These are phyloP conservation scores for Aspergillaceae sp. DNA, from an alignment of 2,329 filamentous ascomycete genomes.

Conservation along the genomic window DNA sequence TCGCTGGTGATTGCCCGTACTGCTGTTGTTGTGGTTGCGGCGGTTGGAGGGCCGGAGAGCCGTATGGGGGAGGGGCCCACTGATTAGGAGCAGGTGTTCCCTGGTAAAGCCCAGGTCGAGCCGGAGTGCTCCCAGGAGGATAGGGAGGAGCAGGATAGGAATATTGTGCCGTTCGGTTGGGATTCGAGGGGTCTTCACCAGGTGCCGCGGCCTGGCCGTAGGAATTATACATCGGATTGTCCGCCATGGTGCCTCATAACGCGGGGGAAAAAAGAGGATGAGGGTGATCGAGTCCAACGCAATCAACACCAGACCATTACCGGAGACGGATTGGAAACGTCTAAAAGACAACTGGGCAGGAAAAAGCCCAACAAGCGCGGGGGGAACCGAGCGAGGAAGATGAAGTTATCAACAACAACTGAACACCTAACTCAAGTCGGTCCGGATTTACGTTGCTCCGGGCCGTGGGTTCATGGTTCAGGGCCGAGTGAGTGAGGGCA, in stretches of 20 bases:
- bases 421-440: conserved; percentile 26
- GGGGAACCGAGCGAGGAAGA: conserved; percentile 4
- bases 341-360: conserved; percentile 3
- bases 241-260: conserved; percentile 34
- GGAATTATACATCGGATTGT: conserved; percentile 34
- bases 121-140: conserved; percentile 28
- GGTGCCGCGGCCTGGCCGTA: conserved; percentile 26
- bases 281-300: conserved; percentile 1
- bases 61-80: conserved; percentile 21
- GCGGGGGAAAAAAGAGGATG: conserved; percentile 4
- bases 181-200: conserved; percentile 48
- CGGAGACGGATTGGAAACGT: background rate
- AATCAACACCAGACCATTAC: conserved; percentile 1
- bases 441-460: conserved; percentile 23
- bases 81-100: conserved; percentile 25
- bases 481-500: background rate
- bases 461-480: background rate
- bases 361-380: conserved; percentile 5
- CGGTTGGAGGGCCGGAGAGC: conserved; percentile 11
- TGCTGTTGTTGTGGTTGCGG: conserved; percentile 15
- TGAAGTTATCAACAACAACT: conserved; percentile 21
- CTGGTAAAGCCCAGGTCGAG: conserved; percentile 26
- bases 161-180: conserved; percentile 33
- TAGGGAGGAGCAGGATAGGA: conserved; percentile 36
- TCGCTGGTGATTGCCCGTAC: conserved; percentile 15